Base-by-base conservation (phyloP, 352 stramenopile species). In the Phytophthora pinifolia region DNA sequence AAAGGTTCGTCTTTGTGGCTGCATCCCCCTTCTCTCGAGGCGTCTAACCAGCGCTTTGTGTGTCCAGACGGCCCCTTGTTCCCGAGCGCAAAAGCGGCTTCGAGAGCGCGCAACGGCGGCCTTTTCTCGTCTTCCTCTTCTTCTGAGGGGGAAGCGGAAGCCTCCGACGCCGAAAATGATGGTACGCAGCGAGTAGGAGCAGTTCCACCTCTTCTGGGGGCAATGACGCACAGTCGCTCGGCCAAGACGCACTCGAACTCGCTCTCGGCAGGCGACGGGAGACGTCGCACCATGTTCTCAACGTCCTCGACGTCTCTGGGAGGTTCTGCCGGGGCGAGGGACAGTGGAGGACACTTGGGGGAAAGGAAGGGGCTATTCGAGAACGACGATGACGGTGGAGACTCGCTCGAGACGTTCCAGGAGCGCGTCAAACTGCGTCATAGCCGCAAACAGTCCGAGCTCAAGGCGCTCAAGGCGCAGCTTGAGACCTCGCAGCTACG, bases 291-390 rank as follows among this genome's bases (percentile, higher is more conserved):
- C 14, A 76, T 79, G 70, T 76, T 79, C 33, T 69, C 65, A n/a
- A 49, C 59, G 15, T 63, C 66, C 20, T 47, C 54, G 10, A 72
- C 53, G 36, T 60, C 51, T 10, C 44, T 72, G 8, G 48, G 43
- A 31, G 62, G 47, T 29, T 68, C 59, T 3, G 20, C 39, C 12
- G 10, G 33, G 38, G 17, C 33, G 3, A 46, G 22, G 3, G 44
- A 59, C 14, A 58, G 44, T 46, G 54, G 31, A 35, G 37, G 62
- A 55, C 33, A 74, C 33, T 29, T 49, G 2, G 46, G 38, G 0
- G 83, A 88, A 41, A 67, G 83, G 1, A 86, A 83, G 10, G 83
- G 83, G 1, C 61, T 93, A 8, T 93, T 93, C 52, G 83, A 93
- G 47, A 66, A 73, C 9, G 82, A 90, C 17, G 83, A 93, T 25